Percentiles rank a stretch among this genome's conserved stretches.
phyloP scores from a whole-genome alignment of 371 early-diverging fungal genomes.

The Mortierella sp. region DNA sequence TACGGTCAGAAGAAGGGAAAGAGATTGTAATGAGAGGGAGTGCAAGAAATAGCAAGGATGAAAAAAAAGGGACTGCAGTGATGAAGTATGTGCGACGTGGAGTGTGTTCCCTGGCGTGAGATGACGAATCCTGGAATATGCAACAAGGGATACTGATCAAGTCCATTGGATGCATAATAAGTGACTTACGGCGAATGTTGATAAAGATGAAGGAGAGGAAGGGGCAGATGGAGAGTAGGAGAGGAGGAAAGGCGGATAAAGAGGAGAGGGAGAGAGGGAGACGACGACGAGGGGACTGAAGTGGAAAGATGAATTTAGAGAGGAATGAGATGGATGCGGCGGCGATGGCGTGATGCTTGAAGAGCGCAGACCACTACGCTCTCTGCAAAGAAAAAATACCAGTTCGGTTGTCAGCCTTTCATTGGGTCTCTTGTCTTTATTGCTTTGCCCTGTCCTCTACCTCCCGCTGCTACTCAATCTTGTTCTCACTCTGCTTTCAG shows the following conservation, averaged over 20 bases:
- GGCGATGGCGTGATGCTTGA: no score
- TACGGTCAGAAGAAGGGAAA: neutral
- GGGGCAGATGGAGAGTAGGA: neutral
- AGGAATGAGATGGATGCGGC: no score
- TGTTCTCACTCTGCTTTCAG: neutral
- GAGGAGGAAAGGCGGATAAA: neutral
- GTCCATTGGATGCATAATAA: no score
- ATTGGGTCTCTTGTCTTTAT: neutral
- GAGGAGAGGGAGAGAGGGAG: neutral
- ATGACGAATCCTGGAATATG: conserved; percentile 26
- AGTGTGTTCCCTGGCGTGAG: conserved; percentile 12
- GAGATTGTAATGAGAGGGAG: neutral
- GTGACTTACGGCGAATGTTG: neutral
- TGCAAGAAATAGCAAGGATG: neutral
- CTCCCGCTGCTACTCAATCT: neutral
- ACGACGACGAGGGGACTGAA: neutral
- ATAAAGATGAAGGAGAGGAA: conserved; percentile 1
- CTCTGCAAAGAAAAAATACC: no score
- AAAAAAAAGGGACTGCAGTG: conserved; percentile 3
- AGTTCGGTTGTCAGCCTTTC: neutral
- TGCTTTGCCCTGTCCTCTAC: neutral
- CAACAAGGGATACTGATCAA: neutral
- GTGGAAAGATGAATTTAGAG: neutral
- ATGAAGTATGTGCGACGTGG: neutral
- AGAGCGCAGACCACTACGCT: no score